Evolutionary conservation across 345 rosid genomes (phyloP).

Genomic region (Salix viminalis): DNA sequence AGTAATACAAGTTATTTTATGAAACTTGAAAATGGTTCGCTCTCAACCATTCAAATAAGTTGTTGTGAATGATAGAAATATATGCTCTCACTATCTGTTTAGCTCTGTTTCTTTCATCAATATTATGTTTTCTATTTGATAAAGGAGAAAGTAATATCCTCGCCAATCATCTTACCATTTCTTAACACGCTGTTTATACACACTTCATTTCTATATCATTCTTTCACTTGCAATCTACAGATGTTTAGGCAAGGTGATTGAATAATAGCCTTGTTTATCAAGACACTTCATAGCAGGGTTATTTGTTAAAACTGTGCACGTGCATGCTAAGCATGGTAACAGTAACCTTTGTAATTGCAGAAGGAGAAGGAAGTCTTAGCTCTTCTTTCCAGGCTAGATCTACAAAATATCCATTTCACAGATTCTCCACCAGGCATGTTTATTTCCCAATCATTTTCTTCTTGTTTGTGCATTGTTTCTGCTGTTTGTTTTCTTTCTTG

Average conservation of each 20-base stretch:
- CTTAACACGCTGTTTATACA: neutral
- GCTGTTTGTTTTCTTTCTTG: neutral
- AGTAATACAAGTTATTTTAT: neutral
- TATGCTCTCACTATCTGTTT: no score
- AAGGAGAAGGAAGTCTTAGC: conserved; percentile 82
- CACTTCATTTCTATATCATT: neutral
- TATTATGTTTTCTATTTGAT: neutral
- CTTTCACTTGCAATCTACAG: neutral
- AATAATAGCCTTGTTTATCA: neutral
- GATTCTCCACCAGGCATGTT: conserved; percentile 65
- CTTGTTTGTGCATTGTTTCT: neutral
- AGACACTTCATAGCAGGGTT: neutral
- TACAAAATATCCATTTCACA: conserved; percentile 52
- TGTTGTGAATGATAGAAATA: neutral
- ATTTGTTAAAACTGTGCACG: neutral
- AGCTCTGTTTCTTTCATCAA: neutral
- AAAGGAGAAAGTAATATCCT: neutral
- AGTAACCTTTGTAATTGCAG: conserved; percentile 41
- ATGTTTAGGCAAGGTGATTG: neutral
- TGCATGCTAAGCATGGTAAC: neutral
- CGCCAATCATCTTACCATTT: neutral
- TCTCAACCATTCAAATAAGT: neutral
- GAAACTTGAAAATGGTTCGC: neutral
- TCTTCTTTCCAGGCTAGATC: conserved; percentile 78
- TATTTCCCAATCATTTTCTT: conserved; percentile 7